phyloP scores from a whole-genome alignment of 2,329 filamentous ascomycete genomes.

The Penicillium olsonii region DNA sequence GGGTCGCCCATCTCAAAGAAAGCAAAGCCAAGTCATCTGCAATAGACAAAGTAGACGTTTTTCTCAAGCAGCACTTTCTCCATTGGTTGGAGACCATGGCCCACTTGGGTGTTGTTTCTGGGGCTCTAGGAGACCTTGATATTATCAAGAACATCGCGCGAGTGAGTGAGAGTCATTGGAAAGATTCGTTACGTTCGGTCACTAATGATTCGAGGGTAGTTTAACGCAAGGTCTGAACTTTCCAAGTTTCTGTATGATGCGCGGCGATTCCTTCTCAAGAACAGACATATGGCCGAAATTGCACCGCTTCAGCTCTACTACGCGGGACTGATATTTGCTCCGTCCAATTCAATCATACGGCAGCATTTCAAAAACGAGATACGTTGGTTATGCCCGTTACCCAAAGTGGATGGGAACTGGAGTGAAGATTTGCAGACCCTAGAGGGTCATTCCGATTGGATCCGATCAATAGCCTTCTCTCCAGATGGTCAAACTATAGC shows the following conservation, averaged over 20 bases:
- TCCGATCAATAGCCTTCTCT: not conserved
- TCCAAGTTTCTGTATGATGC: slow-evolving; percentile 32
- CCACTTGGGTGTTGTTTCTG: slow-evolving; percentile 17
- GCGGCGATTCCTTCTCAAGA: slow-evolving; percentile 32
- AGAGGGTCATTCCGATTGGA: not conserved
- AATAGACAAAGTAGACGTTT: too few species aligned
- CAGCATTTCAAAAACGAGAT: slow-evolving; percentile 20
- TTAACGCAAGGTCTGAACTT: slow-evolving; percentile 9
- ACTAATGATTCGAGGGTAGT: too few species aligned
- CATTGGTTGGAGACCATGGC: too few species aligned
- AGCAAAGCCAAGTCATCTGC: too few species aligned
- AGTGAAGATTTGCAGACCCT: not conserved
- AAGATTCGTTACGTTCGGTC: too few species aligned
- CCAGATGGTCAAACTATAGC: not conserved
- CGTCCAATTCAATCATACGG: slow-evolving; percentile 26
- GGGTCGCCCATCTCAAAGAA: too few species aligned
- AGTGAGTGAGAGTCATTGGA: too few species aligned
- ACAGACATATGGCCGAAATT: slow-evolving; percentile 26
- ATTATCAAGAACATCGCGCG: slow-evolving; percentile 14
- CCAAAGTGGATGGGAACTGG: slow-evolving; percentile 1
- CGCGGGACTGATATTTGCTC: slow-evolving; percentile 35
- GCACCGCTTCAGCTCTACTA: slow-evolving; percentile 41
- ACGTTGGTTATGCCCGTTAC: slow-evolving; percentile 18
- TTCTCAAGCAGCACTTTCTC: too few species aligned
- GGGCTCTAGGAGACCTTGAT: slow-evolving; percentile 16